These are phyloP conservation scores for Gloeostereum incarnatum DNA, from an alignment of 768 basidiomycete genomes.

Conservation along the genomic window DNA sequence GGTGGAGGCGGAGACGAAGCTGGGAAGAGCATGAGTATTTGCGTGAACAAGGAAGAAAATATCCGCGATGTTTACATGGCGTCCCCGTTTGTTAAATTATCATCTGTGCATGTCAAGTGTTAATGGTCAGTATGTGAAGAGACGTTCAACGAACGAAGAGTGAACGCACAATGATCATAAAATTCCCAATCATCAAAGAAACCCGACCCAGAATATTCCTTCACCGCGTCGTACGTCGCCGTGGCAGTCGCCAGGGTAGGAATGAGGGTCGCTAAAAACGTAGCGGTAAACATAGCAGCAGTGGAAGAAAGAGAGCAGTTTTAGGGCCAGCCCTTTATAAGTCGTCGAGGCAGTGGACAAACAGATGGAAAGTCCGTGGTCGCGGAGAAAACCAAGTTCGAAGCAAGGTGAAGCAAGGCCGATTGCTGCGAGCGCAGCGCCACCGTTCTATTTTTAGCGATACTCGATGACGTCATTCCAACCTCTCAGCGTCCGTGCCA, in stretches of 20 bases:
- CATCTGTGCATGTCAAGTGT: slow-evolving; percentile 26
- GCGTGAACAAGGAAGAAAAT: background rate
- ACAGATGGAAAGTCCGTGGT: too few species aligned
- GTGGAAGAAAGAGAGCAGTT: too few species aligned
- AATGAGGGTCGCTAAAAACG: background rate
- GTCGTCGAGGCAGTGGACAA: too few species aligned
- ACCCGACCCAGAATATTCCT: slow-evolving; percentile 46
- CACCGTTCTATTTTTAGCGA: too few species aligned
- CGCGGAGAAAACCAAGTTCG: too few species aligned
- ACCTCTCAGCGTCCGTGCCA: too few species aligned
- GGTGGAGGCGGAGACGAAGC: slow-evolving; percentile 39
- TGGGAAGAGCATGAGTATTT: slow-evolving; percentile 12
- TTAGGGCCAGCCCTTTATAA: too few species aligned
- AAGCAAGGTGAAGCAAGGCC: too few species aligned
- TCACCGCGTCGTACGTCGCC: slow-evolving; percentile 40
- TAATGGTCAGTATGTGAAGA: slow-evolving; percentile 1
- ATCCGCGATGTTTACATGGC: slow-evolving; percentile 26
- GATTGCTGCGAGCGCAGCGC: too few species aligned
- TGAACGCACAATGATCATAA: slow-evolving; percentile 41
- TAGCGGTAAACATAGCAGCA: too few species aligned
- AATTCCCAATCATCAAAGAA: slow-evolving; percentile 69
- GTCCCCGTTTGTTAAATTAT: slow-evolving; percentile 66
- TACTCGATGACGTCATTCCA: too few species aligned
- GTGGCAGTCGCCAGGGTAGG: slow-evolving; percentile 10
- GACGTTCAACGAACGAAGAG: background rate